Base-by-base conservation (phyloP, 2,329 filamentous ascomycete genomes). In the Fusarium beomiforme region DNA sequence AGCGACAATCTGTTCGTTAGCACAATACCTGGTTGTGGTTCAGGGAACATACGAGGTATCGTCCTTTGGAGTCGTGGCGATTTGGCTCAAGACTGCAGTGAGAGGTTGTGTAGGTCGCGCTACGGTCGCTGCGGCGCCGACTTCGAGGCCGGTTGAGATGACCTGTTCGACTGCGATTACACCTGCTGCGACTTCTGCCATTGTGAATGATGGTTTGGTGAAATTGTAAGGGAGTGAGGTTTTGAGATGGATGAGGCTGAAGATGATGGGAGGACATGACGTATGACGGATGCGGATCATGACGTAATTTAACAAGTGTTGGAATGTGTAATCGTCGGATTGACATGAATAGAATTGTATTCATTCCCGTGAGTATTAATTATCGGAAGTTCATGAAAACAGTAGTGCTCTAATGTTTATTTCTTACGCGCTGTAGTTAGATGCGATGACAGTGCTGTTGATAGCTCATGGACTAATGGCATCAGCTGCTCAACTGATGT, bases 181-280 rank as follows among this genome's bases (percentile, higher is more conserved):
- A 53, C 71, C 71, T 36, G 66, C 71, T 62, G 71, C 71, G 10
- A 74, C 26, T 59, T 74, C 71, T 39, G 71, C 71, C 71, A 74
- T 74, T 36, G 19, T 42, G 12, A 2, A 6, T 8, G 23, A 5
- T 33, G 4, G 9, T 42, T 39, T 21, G 12, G 10, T 26, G 19
- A 24, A 9, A 13, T 29, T 36, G 29, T 29, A 42, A 44, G 24
- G 59, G 41, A 41, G 23, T 37, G 47, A 29, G 8, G 14, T 8
- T 13, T 21, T 14, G 6, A 29, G 19, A 50, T 50, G 36, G 36
- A 33, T 6, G 31, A 67, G 37, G 42, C 33, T 49, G 31, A 67
- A n/a, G 26, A 49, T 50, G 56, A 68, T 37, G 8, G 43, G 3
- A 8, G 34, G 24, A 24, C 42, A 67, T 67, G 64, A 67, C 64